A percentile compares a stretch with the other conserved stretches of the same genome.
These are phyloP conservation scores for Ceratocystis colombiana DNA, from an alignment of 2,329 filamentous ascomycete genomes.

Conservation along the genomic window DNA sequence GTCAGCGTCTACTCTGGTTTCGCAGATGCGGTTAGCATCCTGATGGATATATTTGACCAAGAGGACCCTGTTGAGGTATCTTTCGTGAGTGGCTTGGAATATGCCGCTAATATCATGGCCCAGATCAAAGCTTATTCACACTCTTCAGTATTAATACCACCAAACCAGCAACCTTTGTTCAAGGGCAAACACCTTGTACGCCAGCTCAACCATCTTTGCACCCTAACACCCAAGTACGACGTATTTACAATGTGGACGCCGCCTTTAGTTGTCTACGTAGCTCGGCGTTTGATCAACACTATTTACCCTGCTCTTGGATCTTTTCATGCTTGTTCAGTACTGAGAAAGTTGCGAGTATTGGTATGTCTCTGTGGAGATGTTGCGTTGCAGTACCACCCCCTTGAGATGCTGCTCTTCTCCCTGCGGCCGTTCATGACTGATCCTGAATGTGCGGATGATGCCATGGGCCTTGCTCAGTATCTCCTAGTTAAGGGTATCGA, in stretches of 20 bases:
- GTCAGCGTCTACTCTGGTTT: constrained; percentile 59
- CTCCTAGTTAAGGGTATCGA: constrained; percentile 57
- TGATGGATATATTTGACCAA: constrained; percentile 68
- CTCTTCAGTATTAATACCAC: constrained; percentile 55
- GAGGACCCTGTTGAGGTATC: constrained; percentile 63
- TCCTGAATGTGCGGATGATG: constrained; percentile 80
- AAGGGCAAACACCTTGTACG: constrained; percentile 64
- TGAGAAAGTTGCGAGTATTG: constrained; percentile 75
- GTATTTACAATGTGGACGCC: constrained; percentile 62
- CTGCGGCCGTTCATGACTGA: constrained; percentile 70
- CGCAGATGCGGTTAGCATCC: constrained; percentile 61
- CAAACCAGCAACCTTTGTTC: constrained; percentile 81
- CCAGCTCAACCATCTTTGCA: constrained; percentile 69
- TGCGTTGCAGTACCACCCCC: constrained; percentile 66
- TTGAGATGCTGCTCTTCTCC: constrained; percentile 82
- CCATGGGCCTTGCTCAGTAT: constrained; percentile 76
- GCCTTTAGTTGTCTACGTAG: constrained; percentile 60
- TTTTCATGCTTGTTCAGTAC: constrained; percentile 72
- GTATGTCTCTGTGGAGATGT: constrained; percentile 65
- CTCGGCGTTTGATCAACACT: constrained; percentile 67
- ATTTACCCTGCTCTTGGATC: constrained; percentile 77
- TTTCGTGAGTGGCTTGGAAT: constrained; percentile 49
- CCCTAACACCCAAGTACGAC: constrained; percentile 53
- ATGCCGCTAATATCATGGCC: constrained; percentile 54
- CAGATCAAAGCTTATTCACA: constrained; percentile 60